Evolutionary conservation across 495 filamentous ascomycete genomes (phyloP).

Genomic region (Hypoxylon subgilvum): DNA sequence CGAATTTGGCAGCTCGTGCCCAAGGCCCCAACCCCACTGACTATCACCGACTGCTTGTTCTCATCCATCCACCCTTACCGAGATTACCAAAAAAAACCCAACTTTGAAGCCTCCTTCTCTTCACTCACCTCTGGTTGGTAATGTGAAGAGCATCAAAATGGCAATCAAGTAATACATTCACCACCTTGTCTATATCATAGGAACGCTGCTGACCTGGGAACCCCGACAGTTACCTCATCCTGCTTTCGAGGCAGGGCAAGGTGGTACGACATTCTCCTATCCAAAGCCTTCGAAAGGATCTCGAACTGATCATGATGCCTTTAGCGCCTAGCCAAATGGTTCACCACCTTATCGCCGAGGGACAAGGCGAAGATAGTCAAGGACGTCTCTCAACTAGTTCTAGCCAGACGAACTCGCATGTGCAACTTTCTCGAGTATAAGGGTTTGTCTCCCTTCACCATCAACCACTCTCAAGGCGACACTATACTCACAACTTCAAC

Average conservation of each 20-base stretch:
- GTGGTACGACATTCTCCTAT: constrained; percentile 72
- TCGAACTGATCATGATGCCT: constrained; percentile 45
- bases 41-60: constrained; percentile 1
- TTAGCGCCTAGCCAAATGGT: constrained; percentile 99
- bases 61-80: constrained; percentile 3
- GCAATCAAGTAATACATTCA: constrained; percentile 52
- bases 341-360: constrained; percentile 95
- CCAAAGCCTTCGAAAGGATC: constrained; percentile 27
- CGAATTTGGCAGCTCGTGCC: constrained; percentile 39
- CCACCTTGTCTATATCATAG: background rate
- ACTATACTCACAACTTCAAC: constrained; percentile 18
- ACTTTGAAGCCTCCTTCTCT: too few species aligned
- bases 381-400: constrained; percentile 97
- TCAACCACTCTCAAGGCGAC: background rate
- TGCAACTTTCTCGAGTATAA: constrained; percentile 99
- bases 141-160: constrained; percentile 51
- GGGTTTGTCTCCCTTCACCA: constrained; percentile 61
- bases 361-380: constrained; percentile 99
- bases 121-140: constrained; percentile 30
- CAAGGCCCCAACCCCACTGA: constrained; percentile 44
- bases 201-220: constrained; percentile 44
- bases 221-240: constrained; percentile 83
- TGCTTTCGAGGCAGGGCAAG: constrained; percentile 97
- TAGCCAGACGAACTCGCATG: constrained; percentile 95
- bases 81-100: too few species aligned